Conservation (phyloP, 495 filamentous ascomycete genomes). For the Eremomyces bilateralis region DNA sequence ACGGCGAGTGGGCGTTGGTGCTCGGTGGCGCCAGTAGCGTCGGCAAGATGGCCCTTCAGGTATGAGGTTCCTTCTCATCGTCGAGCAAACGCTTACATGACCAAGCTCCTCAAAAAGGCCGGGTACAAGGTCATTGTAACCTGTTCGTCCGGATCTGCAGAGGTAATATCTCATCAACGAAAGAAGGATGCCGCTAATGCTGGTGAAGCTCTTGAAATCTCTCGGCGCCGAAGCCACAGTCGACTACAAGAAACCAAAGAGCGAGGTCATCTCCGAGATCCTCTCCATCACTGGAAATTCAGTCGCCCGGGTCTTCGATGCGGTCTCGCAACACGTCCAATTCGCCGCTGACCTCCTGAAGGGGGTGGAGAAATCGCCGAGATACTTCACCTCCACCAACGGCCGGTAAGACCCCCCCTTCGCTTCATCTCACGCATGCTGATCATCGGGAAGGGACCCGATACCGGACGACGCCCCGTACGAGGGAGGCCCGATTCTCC, state of each 20-base stretch:
- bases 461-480: too few species aligned
- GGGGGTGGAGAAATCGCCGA: too few species aligned
- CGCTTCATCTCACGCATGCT: too few species aligned
- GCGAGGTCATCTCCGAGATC: slow-evolving; percentile 20
- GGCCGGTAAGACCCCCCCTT: too few species aligned
- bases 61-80: too few species aligned
- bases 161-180: slow-evolving; percentile 6
- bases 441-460: too few species aligned
- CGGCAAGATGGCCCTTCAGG: too few species aligned
- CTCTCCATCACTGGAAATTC: slow-evolving; percentile 18
- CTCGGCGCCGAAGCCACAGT: slow-evolving; percentile 22
- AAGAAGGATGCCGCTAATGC: neutral
- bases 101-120: too few species aligned
- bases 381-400: too few species aligned
- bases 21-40: too few species aligned
- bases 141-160: slow-evolving; percentile 18
- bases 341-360: slow-evolving; percentile 16
- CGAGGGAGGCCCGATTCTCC: neutral
- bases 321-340: slow-evolving; percentile 17
- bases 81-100: too few species aligned
- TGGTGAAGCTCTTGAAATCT: slow-evolving; percentile 12
- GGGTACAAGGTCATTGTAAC: slow-evolving; percentile 24
- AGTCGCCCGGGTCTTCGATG: slow-evolving; percentile 21
- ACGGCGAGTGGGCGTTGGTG: too few species aligned
- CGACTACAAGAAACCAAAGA: slow-evolving; percentile 17